Conservation (phyloP, 805 yeast genomes). For the Ogataea nonfermentans region DNA sequence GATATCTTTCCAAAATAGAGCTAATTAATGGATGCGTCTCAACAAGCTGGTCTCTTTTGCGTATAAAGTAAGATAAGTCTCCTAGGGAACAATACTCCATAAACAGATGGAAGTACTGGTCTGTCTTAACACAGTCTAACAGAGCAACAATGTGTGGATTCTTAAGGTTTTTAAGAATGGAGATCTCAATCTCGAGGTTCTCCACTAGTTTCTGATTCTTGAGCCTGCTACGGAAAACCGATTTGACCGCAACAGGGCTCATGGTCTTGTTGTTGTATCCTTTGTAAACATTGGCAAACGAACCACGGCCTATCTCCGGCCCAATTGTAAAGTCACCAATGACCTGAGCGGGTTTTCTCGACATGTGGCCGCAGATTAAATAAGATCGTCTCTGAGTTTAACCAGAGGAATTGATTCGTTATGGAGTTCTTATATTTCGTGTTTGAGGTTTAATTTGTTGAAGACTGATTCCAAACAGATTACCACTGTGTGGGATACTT, state of each 20-base stretch:
- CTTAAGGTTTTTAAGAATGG: constrained; percentile 79
- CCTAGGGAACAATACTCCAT: constrained; percentile 98
- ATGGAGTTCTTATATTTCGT: not conserved
- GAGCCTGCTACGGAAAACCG: constrained; percentile 78
- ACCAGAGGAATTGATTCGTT: too few species aligned
- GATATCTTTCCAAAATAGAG: constrained; percentile 74
- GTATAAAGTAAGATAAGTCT: constrained; percentile 84
- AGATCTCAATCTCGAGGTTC: constrained; percentile 89
- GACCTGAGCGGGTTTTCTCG: constrained; percentile 16
- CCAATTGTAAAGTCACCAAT: constrained; percentile 60
- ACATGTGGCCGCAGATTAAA: constrained; percentile 6
- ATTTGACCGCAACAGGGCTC: constrained; percentile 80
- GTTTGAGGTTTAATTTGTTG: not conserved
- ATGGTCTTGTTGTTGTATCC: constrained; percentile 58
- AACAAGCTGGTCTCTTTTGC: constrained; percentile 67
- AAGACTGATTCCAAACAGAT: too few species aligned
- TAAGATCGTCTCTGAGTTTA: too few species aligned
- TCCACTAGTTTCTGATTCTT: constrained; percentile 84
- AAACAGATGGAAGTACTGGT: constrained; percentile 74
- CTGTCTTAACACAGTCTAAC: constrained; percentile 77
- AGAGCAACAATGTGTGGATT: constrained; percentile 93
- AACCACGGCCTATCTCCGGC: constrained; percentile 90
- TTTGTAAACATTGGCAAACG: constrained; percentile 93
- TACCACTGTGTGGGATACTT: too few species aligned
- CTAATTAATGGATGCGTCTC: constrained; percentile 76